phyloP scores from a whole-genome alignment of 2,329 filamentous ascomycete species.

The Chaetoscypha palmicola region DNA sequence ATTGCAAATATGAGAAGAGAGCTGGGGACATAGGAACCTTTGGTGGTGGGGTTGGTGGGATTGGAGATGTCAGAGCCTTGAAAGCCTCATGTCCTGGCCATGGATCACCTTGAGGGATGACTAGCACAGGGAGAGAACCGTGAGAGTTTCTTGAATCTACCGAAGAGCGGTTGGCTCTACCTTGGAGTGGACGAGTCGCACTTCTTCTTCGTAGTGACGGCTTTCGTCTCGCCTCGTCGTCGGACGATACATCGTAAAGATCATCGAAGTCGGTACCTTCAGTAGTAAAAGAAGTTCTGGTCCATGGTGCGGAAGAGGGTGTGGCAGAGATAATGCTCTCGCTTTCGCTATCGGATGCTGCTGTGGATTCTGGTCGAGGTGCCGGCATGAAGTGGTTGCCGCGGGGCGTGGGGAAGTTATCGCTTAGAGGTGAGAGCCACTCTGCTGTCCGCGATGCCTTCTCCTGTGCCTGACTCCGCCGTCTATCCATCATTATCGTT shows the following conservation, averaged over 20 bases:
- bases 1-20: slow-evolving; percentile 64
- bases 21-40: slow-evolving; percentile 70
- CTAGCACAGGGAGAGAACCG: slow-evolving; percentile 40
- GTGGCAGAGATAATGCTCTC: slow-evolving; percentile 46
- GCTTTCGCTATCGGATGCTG: slow-evolving; percentile 45
- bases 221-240: slow-evolving; percentile 57
- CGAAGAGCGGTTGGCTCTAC: slow-evolving; percentile 23
- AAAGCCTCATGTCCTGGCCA: slow-evolving; percentile 41
- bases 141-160: slow-evolving; percentile 25
- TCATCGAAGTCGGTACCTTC: slow-evolving; percentile 74
- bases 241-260: slow-evolving; percentile 72
- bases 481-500: slow-evolving; percentile 24
- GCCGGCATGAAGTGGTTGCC: slow-evolving; percentile 59
- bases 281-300: slow-evolving; percentile 52
- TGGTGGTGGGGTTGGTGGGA: slow-evolving; percentile 56
- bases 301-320: slow-evolving; percentile 55
- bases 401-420: slow-evolving; percentile 66
- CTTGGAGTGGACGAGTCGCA: slow-evolving; percentile 29
- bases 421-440: slow-evolving; percentile 39
- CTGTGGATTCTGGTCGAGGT: slow-evolving; percentile 54
- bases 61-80: slow-evolving; percentile 48
- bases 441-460: slow-evolving; percentile 33
- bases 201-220: slow-evolving; percentile 29
- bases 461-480: slow-evolving; percentile 27
- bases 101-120: slow-evolving; percentile 40